Evolutionary conservation across 2,329 filamentous ascomycete genomes (phyloP), one percentile per base, ranked within the genome.

Genomic region (Exophiala lecanii-corni): DNA sequence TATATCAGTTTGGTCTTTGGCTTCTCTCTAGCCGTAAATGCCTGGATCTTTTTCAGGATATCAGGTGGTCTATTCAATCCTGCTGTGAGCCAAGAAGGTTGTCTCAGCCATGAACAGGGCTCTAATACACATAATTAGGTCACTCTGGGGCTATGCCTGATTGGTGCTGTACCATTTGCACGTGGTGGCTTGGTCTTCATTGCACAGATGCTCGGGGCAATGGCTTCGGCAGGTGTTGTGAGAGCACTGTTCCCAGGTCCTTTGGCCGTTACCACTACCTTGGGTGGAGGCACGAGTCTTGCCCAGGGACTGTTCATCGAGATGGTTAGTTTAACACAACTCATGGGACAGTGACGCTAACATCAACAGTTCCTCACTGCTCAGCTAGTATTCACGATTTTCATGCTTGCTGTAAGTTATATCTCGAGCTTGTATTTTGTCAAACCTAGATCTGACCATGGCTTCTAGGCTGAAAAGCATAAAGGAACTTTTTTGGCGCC

Each of bases 401-500:
- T 81, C 60, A 82, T 86, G 75, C 70, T 86, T 33, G 82, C 82
- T 0, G 77, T 79, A 3, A 36, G 44, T 47, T 9, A 5, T 21
- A 12, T 7, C 10, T n/a, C n/a, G n/a, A n/a, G n/a, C n/a, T n/a
- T 13, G 25, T 9, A 13, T 13, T 16, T n/a, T 16, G 9, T 9
- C 12, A 7, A 15, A 23, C 16, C 5, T 18, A 9, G 17, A 26
- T 13, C 37, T 37, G 32, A 40, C 36, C 9, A 12, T 16, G 32
- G n/a, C 33, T 26, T n/a, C 7, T 21, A 48, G 45, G 45, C 43
- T 15, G 82, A 86, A 59, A 87, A 88, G 65, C 82, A 87, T 61
- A 79, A 81, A 33, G 78, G 78, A 2, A 88, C 84, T 0, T 86
- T 74, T 57, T 65, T 87, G 1, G 84, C 84, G 0, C 84, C 84